Evolutionary conservation across 768 basidiomycete species (phyloP), one percentile per base, ranked within the genome.

Genomic region (Phlebiopsis flavidoalba): DNA sequence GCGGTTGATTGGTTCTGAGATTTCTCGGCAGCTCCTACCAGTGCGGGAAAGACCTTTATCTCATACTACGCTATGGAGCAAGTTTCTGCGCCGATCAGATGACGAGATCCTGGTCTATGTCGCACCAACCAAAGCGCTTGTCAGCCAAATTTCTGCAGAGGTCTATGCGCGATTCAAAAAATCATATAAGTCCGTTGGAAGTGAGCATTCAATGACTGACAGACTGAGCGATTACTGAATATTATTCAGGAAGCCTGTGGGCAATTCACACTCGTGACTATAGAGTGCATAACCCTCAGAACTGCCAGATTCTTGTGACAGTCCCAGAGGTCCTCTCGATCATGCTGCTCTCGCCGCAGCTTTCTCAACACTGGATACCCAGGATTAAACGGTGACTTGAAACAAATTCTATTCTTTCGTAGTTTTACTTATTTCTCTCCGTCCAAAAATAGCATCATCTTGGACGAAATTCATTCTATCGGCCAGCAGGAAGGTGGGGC

Each of bases 41-140:
- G 85, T 70, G 87, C 86, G 0, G 87, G 88, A 31, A 90, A 90
- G 70, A 89, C 88, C 0, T 90, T 90, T 66, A 88, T 90, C 47
- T 86, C 86, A 2, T 90, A 79, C 69, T 89, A 89, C 64, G 88
- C 89, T 0, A 89, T 90, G 88, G 87, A 88, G 68, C 80, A 81
- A 63, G 75, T 88, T n/a, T 14, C 72, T 90, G 2, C 74, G 84
- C 58, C 75, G 74, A 45, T 85, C 85, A 0, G 84, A 90, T 65
- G 81, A 88, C 47, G 87, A 84, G 0, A 77, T 90, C 46, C 67
- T 90, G 37, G 83, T 90, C 19, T 90, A 90, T 67, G 80, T 90
- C 47, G 88, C 88, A 0, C 88, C 88, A 0, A 89, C 88, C 7
- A 90, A 90, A 68, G 87, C 88, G 0, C 76, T 90, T 0, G 88